These are phyloP conservation scores for Collybiopsis luxurians DNA, from an alignment of 768 basidiomycete species.

Conservation along the genomic window DNA sequence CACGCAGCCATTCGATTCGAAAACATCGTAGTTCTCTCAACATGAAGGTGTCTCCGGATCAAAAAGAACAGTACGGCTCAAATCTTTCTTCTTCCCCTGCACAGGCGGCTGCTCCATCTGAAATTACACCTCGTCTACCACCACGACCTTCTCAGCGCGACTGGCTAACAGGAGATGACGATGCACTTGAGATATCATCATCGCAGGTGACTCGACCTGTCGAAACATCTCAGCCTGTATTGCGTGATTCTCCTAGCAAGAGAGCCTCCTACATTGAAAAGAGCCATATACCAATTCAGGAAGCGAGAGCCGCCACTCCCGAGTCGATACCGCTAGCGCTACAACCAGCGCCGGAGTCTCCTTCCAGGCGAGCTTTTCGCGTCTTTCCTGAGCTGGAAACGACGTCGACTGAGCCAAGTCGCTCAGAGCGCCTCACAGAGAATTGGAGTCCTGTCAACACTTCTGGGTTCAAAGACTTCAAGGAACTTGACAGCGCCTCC, in stretches of 20 bases:
- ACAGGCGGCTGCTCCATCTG: slow-evolving; percentile 6
- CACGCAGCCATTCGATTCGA: slow-evolving; percentile 44
- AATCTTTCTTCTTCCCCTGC: slow-evolving; percentile 9
- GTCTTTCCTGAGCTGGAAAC: slow-evolving; percentile 13
- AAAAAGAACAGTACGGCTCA: neutral
- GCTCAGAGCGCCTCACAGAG: slow-evolving; percentile 28
- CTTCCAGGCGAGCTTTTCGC: slow-evolving; percentile 29
- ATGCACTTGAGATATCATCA: slow-evolving; percentile 20
- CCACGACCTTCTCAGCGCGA: slow-evolving; percentile 10
- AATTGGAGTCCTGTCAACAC: slow-evolving; percentile 45
- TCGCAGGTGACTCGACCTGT: slow-evolving; percentile 14
- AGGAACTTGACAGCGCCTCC: slow-evolving; percentile 45
- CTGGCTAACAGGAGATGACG: slow-evolving; percentile 74
- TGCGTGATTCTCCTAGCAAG: slow-evolving; percentile 73
- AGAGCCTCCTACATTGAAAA: slow-evolving; percentile 65
- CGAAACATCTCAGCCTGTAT: slow-evolving; percentile 38
- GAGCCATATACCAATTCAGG: slow-evolving; percentile 34
- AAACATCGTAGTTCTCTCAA: slow-evolving; percentile 47
- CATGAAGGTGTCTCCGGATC: slow-evolving; percentile 31
- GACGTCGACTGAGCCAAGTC: slow-evolving; percentile 7
- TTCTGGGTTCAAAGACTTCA: slow-evolving; percentile 19
- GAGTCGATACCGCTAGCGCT: slow-evolving; percentile 26
- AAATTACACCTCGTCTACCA: slow-evolving; percentile 9
- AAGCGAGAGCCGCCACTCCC: slow-evolving; percentile 28
- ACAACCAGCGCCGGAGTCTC: slow-evolving; percentile 34